Evolutionary conservation across 345 rosid species (phyloP), one percentile per base, ranked within the genome.

Genomic region (Rhodamnia argentea): DNA sequence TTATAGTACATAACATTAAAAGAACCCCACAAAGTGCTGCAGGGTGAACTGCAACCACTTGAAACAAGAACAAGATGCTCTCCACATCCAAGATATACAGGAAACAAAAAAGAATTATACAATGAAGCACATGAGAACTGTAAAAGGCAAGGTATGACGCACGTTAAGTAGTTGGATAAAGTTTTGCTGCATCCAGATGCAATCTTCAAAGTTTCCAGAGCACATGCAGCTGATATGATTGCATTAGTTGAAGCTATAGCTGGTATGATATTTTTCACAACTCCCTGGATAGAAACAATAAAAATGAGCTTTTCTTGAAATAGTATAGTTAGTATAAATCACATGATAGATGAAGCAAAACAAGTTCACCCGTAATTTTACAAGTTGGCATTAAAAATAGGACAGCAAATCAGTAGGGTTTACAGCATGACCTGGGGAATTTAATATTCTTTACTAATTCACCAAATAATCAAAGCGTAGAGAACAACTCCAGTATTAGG

Each of bases 191-290:
- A 97, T 83, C 95, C 99, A 84, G 99, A 95, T 74, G 91, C 96
- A 90, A 97, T 92, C 94, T 96, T 97, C 94, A 97, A 94, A 86
- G 98, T 95, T 91, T 97, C 99, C 88, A 97, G 92, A 5, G 98
- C 92, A 90, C 99, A 97, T 24, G 97, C 97, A 58, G 97, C 99
- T 83, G 99, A 95, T 86, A 97, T 91, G 88, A 97, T 92, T 18
- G 99, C 99, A 88, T 97, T 97, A 86, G 99, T 97, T 83, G 99
- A 97, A 87, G 99, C 99, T 91, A 97, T 97, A 15, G 99, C 99
- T 52, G 98, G 99, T 87, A 97, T 95, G 52, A 97, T 97, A 89
- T 97, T 97, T 91, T 96, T 96, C 88, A 96, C 97, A 83, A 97
- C 99, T 76, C 99, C 99, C 99, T 97, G 90, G 16, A 60, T 51